Percentiles rank a stretch among this genome's conserved stretches.
Conservation (phyloP, 768 basidiomycete species). For the Leccinum subtestaceum region DNA sequence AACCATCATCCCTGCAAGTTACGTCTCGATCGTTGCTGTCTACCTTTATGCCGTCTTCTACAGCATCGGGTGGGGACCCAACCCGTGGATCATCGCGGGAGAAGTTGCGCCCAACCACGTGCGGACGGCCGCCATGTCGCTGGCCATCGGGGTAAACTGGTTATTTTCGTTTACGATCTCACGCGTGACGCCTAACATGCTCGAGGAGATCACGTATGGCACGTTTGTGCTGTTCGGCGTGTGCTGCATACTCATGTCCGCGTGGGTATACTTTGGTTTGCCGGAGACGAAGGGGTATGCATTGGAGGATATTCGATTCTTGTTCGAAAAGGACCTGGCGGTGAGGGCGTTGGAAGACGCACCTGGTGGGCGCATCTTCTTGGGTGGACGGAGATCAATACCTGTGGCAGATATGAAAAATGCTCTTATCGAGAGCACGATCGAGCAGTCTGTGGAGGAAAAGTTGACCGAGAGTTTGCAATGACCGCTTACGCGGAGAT, state of each 20-base stretch:
- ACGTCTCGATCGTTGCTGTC: slow-evolving; percentile 39
- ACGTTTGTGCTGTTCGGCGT: slow-evolving; percentile 36
- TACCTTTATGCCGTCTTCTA: slow-evolving; percentile 40
- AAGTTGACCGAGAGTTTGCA: neutral
- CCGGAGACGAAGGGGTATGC: slow-evolving; percentile 43
- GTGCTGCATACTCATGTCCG: slow-evolving; percentile 33
- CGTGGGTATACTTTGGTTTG: slow-evolving; percentile 37
- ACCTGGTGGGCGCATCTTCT: slow-evolving; percentile 33
- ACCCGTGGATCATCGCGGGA: slow-evolving; percentile 32
- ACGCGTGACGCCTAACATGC: slow-evolving; percentile 38
- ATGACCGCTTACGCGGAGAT: neutral
- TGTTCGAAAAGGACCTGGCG: slow-evolving; percentile 36
- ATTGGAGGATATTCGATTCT: slow-evolving; percentile 38
- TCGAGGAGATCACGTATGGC: slow-evolving; percentile 30
- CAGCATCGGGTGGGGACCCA: slow-evolving; percentile 32
- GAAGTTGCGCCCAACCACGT: slow-evolving; percentile 41
- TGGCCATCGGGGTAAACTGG: slow-evolving; percentile 36
- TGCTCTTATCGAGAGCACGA: neutral
- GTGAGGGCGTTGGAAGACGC: slow-evolving; percentile 35
- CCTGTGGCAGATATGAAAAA: slow-evolving; percentile 19
- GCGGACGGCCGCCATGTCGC: slow-evolving; percentile 33
- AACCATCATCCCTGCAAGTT: slow-evolving; percentile 32
- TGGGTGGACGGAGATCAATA: slow-evolving; percentile 24
- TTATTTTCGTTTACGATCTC: slow-evolving; percentile 37
- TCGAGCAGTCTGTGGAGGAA: neutral